These are phyloP conservation scores for Quercus wislizeni DNA, from an alignment of 306 rosid species.

Conservation along the genomic window DNA sequence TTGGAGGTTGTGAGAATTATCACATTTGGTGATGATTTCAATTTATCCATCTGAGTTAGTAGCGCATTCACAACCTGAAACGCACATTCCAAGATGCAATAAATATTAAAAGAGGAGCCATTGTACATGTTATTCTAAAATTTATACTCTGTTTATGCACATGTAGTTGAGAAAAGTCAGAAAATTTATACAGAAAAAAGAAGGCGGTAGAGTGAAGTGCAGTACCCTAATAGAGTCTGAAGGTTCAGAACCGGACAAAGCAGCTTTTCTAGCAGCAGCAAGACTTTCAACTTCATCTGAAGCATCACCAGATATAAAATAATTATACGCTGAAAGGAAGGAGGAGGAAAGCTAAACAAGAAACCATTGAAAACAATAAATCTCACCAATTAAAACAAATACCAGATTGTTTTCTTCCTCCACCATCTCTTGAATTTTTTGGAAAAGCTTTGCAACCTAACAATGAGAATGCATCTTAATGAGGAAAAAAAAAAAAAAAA, in stretches of 20 bases:
- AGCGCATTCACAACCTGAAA: conserved; percentile 96
- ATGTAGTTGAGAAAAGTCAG: background rate
- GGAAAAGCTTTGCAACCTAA: conserved; percentile 92
- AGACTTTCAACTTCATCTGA: conserved; percentile 98
- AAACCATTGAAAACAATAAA: conserved; percentile 24
- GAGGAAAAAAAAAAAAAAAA: conserved; percentile 8
- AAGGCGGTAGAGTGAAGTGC: conserved; percentile 12
- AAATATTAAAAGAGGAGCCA: background rate
- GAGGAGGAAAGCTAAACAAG: conserved; percentile 18
- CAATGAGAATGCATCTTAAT: background rate
- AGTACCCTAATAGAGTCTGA: conserved; percentile 98
- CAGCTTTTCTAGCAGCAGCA: conserved; percentile 97
- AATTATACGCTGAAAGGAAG: conserved; percentile 23
- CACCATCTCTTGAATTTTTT: conserved; percentile 91
- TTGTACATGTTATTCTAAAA: background rate
- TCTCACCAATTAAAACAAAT: conserved; percentile 98
- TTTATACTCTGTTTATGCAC: background rate
- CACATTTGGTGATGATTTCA: conserved; percentile 90
- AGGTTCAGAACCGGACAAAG: conserved; percentile 97
- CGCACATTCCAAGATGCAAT: conserved; percentile 26
- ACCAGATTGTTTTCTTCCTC: conserved; percentile 93
- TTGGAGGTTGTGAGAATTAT: conserved; percentile 90
- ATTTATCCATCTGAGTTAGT: conserved; percentile 93
- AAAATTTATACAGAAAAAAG: background rate
- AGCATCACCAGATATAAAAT: conserved; percentile 27